Conservation (phyloP, 1,284 basidiomycete genomes). For the Fomitopsis schrenkii region DNA sequence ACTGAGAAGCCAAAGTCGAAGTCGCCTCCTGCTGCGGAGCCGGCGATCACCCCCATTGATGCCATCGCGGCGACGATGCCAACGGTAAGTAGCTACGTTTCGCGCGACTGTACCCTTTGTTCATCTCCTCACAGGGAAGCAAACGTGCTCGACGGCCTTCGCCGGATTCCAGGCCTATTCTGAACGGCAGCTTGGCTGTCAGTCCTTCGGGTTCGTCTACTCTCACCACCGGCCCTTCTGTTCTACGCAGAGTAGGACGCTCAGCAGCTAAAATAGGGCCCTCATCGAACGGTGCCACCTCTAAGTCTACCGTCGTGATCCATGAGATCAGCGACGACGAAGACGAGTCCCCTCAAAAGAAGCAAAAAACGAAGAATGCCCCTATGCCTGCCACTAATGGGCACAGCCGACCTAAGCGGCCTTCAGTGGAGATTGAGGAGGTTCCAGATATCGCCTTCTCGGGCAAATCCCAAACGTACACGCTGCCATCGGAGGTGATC, state of each 20-base stretch:
- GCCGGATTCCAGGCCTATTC: conserved; percentile 27
- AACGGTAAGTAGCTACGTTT: conserved; percentile 40
- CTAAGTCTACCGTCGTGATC: conserved; percentile 8
- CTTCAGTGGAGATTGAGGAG: conserved; percentile 28
- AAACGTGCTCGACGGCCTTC: conserved; percentile 62
- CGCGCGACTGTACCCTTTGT: neutral
- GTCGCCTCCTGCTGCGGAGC: conserved; percentile 22
- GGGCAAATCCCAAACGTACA: conserved; percentile 7
- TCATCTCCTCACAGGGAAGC: conserved; percentile 45
- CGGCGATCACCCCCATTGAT: conserved; percentile 48
- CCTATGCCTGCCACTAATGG: conserved; percentile 3
- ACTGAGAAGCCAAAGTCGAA: neutral
- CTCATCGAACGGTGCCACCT: conserved; percentile 12
- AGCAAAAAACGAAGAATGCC: conserved; percentile 28
- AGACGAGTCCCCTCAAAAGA: conserved; percentile 33
- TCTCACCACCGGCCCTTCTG: conserved; percentile 3
- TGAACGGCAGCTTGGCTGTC: conserved; percentile 9
- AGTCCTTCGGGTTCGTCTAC: conserved; percentile 8
- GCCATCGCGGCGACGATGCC: conserved; percentile 72
- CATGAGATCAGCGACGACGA: conserved; percentile 27
- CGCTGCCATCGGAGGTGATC: conserved; percentile 34
- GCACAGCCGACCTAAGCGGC: neutral
- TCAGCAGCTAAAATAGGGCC: conserved; percentile 16
- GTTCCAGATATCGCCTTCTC: conserved; percentile 28
- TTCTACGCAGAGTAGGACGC: conserved; percentile 20